phyloP scores from a whole-genome alignment of 2,329 filamentous ascomycete genomes.

The Monosporascus sp. region DNA sequence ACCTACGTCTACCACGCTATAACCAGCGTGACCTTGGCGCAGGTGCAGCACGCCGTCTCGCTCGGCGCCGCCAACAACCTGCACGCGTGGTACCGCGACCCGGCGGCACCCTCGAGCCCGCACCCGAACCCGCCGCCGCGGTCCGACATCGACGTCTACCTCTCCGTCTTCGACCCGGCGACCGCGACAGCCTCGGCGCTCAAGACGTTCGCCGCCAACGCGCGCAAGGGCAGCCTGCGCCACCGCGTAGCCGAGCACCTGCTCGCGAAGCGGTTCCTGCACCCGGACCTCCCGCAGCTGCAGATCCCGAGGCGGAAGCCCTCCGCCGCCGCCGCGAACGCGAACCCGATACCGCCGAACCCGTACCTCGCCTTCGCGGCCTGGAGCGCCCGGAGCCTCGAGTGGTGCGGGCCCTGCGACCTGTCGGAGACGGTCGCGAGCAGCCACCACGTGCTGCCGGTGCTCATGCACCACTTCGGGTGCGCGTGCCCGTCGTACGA shows the following conservation, averaged over 20 bases:
- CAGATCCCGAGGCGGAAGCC: constrained; percentile 35
- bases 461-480: constrained; percentile 76
- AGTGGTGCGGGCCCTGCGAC: constrained; percentile 58
- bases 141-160: constrained; percentile 61
- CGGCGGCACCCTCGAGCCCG: constrained; percentile 16
- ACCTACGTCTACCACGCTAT: constrained; percentile 48
- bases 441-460: constrained; percentile 64
- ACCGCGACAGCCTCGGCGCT: constrained; percentile 58
- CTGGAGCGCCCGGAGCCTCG: constrained; percentile 58
- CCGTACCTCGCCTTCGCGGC: constrained; percentile 64
- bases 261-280: constrained; percentile 44
- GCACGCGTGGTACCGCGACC: constrained; percentile 43
- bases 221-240: constrained; percentile 56
- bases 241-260: constrained; percentile 52
- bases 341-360: constrained; percentile 38
- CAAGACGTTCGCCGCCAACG: constrained; percentile 46
- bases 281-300: constrained; percentile 35
- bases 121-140: constrained; percentile 41
- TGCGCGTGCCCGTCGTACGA: constrained; percentile 67
- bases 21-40: constrained; percentile 41
- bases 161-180: constrained; percentile 57
- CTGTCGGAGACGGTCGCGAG: constrained; percentile 45
- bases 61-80: constrained; percentile 40
- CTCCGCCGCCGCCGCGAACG: constrained; percentile 1
- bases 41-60: constrained; percentile 42